Conservation (phyloP, 192 early-diverging fungal genomes). For the Gonapodya prolifera region DNA sequence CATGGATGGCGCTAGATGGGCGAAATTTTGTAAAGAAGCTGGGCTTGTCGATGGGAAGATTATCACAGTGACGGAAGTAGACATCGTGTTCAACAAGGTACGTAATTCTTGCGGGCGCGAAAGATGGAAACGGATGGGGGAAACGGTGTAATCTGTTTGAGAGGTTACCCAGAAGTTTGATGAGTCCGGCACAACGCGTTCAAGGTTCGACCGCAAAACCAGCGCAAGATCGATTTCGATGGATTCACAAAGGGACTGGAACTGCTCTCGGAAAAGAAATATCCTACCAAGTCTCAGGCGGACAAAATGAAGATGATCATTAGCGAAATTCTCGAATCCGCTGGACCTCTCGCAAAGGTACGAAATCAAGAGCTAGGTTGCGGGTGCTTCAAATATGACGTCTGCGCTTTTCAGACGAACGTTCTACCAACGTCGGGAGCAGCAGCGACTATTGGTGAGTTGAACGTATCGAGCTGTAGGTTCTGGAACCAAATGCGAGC, state of each 20-base stretch:
- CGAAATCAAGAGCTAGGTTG: background rate
- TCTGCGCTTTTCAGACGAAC: background rate
- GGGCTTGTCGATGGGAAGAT: background rate
- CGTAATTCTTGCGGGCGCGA: too few relatives aligned
- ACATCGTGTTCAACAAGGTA: constrained; percentile 16
- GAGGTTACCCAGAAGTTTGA: too few relatives aligned
- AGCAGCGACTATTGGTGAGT: background rate
- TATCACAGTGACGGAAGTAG: constrained; percentile 10
- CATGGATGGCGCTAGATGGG: constrained; percentile 10
- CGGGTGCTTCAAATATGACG: background rate
- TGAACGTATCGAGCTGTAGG: too few relatives aligned
- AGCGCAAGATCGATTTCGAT: background rate
- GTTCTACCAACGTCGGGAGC: background rate
- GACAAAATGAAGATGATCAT: background rate
- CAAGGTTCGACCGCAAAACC: background rate
- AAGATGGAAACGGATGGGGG: background rate
- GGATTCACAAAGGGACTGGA: background rate
- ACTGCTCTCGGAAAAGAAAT: background rate
- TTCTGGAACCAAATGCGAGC: too few relatives aligned
- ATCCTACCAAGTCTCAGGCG: background rate
- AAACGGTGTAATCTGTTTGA: background rate
- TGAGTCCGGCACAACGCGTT: too few relatives aligned
- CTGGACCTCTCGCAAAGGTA: background rate
- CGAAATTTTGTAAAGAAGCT: constrained; percentile 12
- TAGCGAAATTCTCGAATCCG: background rate